Percentiles rank a stretch among this genome's conserved stretches.
phyloP scores from a whole-genome alignment of 345 rosid species.

The Heritiera fomes region DNA sequence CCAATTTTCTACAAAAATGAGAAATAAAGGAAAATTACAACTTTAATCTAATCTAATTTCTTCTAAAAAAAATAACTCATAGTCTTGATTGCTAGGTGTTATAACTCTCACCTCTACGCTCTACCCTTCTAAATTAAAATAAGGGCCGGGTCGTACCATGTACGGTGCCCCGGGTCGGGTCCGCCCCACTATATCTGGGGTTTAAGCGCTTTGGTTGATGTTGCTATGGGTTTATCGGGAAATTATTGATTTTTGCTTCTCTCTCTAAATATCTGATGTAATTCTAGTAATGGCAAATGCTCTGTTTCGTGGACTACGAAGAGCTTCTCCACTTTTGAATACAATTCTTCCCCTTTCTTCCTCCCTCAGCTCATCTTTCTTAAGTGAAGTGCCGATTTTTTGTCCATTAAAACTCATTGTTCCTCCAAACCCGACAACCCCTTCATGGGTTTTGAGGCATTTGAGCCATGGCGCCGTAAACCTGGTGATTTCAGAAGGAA shows the following conservation, averaged over 20 bases:
- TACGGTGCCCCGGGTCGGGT: background rate
- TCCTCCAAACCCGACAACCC: constrained; percentile 22
- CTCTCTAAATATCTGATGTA: background rate
- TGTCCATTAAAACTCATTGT: constrained; percentile 18
- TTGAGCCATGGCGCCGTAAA: constrained; percentile 66
- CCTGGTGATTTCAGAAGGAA: constrained; percentile 82
- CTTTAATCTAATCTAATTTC: no score
- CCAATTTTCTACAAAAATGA: no score
- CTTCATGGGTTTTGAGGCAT: constrained; percentile 43
- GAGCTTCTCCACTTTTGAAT: constrained; percentile 35
- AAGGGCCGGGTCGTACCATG: background rate
- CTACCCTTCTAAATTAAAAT: no score
- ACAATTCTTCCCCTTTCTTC: constrained; percentile 23
- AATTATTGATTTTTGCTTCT: background rate
- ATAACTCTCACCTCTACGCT: no score
- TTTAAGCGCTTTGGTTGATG: background rate
- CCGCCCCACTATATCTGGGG: background rate
- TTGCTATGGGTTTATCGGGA: background rate
- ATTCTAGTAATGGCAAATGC: constrained; percentile 35
- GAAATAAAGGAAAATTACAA: no score
- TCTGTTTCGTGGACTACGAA: constrained; percentile 30
- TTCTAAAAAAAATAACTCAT: no score
- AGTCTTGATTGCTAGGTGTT: no score
- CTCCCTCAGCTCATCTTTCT: constrained; percentile 24
- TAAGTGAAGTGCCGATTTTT: constrained; percentile 19